Percentiles rank a stretch among this genome's conserved stretches.
These are phyloP conservation scores for Gossypium sturtianum DNA, from an alignment of 345 rosid species.

Conservation along the genomic window DNA sequence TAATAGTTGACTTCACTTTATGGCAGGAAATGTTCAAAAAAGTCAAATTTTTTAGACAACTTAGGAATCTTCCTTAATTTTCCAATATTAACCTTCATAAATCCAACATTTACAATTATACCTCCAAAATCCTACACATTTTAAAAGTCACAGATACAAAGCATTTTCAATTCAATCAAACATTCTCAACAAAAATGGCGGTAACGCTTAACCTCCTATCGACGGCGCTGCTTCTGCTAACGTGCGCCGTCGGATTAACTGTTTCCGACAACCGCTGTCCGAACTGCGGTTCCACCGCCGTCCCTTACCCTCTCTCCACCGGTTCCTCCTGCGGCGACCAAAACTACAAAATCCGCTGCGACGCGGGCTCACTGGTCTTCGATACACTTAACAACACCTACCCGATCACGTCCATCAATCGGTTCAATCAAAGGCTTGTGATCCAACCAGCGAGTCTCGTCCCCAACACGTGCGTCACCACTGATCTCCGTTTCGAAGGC, in stretches of 20 bases:
- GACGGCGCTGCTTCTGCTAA: slow-evolving; percentile 23
- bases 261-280: slow-evolving; percentile 30
- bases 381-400: slow-evolving; percentile 34
- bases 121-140: neutral
- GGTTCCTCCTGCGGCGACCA: slow-evolving; percentile 42
- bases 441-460: slow-evolving; percentile 23
- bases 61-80: neutral
- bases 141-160: neutral
- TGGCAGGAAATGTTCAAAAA: too few species aligned
- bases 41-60: neutral
- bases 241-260: slow-evolving; percentile 1
- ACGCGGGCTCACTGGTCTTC: slow-evolving; percentile 24
- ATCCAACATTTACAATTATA: neutral
- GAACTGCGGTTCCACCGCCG: slow-evolving; percentile 35
- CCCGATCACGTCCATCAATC: slow-evolving; percentile 23
- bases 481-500: slow-evolving; percentile 19
- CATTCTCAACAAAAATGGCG: neutral
- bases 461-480: slow-evolving; percentile 23
- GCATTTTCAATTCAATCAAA: neutral
- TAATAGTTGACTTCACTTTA: too few species aligned
- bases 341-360: slow-evolving; percentile 36
- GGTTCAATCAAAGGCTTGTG: slow-evolving; percentile 20
- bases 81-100: neutral
- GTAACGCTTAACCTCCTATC: slow-evolving; percentile 11
- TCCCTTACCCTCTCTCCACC: slow-evolving; percentile 51